Base-by-base conservation (phyloP, 1,284 basidiomycete species). In the Pholiota adiposa region DNA sequence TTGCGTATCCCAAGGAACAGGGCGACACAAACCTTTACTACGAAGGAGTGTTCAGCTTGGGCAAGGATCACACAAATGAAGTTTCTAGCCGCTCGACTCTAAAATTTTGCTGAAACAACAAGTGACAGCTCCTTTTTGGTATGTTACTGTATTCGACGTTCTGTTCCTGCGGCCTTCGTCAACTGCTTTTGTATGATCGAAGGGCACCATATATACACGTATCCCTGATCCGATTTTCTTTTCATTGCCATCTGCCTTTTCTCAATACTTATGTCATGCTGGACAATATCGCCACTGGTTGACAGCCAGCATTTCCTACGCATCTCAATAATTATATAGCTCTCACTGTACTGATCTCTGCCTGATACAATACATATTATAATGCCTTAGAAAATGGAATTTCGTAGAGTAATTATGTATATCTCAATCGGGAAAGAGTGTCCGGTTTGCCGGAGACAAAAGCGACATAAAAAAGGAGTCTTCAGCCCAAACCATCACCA, bases 1-100 rank as follows among this genome's bases (percentile, higher is more conserved):
- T 81, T 69, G 75, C 75, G 59, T 70, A 72, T 9, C 63, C 72
- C 8, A 68, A 73, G 2, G 69, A 36, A 43, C 75, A 71, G 2
- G 70, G 67, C 48, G 70, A 72, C 8, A 74, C 14, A 31, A 14
- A 23, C 23, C 2, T 46, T 46, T 73, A 73, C 46, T 84, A 79
- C 77, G 83, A 85, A 64, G 81, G 77, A 1, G 73, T 78, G 25
- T 85, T 85, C 66, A 82, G 79, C 50, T 65, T 86, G 23, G 79
- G 77, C 57, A 72, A 72, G 64, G 65, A 68, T 41, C 64, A 65
- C 49, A 62, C 51, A 1, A 43, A 55, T 29, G n/a, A n/a, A n/a
- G 51, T 40, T 50, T 18, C 46, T 1, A 55, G 12, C 31, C 41
- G n/a, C 7, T n/a, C 46, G 5, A 34, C 31, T 27, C 27, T 5